phyloP scores from a whole-genome alignment of 352 stramenopile species.

The Phytophthora sp. region DNA sequence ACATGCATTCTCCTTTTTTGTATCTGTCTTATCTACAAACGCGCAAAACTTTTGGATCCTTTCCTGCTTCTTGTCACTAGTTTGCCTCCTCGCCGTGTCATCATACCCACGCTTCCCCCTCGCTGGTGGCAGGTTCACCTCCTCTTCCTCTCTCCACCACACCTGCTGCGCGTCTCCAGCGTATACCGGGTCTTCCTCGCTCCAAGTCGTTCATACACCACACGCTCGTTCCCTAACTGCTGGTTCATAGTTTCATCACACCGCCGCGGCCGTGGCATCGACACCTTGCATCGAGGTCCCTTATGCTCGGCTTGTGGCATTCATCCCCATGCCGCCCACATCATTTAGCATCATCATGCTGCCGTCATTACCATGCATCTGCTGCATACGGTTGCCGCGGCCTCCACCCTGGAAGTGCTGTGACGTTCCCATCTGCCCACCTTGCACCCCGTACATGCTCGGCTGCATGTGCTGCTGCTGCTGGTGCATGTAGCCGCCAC shows the following conservation, averaged over 20 bases:
- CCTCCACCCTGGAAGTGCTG: constrained; percentile 31
- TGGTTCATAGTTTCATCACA: constrained; percentile 37
- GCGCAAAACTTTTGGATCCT: constrained; percentile 58
- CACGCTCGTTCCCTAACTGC: constrained; percentile 31
- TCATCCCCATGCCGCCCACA: constrained; percentile 51
- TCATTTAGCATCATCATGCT: constrained; percentile 49
- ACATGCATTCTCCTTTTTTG: constrained; percentile 54
- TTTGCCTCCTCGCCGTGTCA: constrained; percentile 20
- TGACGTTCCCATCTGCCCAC: constrained; percentile 22
- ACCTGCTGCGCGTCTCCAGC: constrained; percentile 33
- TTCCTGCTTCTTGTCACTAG: constrained; percentile 30
- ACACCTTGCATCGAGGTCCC: neutral
- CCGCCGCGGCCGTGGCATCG: neutral
- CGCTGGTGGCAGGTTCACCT: constrained; percentile 15
- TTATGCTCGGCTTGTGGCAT: constrained; percentile 57
- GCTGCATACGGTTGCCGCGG: constrained; percentile 31
- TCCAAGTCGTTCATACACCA: constrained; percentile 31
- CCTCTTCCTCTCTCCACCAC: constrained; percentile 1
- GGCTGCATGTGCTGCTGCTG: constrained; percentile 43
- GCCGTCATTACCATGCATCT: constrained; percentile 34
- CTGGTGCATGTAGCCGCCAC: constrained; percentile 37
- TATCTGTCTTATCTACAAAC: constrained; percentile 73
- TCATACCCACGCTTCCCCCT: constrained; percentile 27
- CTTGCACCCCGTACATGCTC: constrained; percentile 44
- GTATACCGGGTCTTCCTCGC: constrained; percentile 19